Conservation (phyloP, 2,329 filamentous ascomycete genomes). For the Alternaria ethzedia region DNA sequence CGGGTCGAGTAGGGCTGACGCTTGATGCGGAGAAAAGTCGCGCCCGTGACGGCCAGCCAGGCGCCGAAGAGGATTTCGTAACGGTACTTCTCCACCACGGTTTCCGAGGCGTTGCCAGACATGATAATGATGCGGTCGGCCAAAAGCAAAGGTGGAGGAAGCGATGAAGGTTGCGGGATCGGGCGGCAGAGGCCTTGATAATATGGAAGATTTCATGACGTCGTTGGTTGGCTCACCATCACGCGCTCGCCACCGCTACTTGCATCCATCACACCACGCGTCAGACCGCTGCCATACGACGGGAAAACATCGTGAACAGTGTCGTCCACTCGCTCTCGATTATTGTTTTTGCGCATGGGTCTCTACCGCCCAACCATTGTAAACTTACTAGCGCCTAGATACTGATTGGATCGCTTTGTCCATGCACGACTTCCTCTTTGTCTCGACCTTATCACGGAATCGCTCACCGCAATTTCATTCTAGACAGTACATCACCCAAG, state of each 20-base stretch:
- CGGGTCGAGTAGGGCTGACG: conserved; percentile 43
- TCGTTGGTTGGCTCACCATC: conserved; percentile 16
- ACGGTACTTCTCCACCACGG: conserved; percentile 34
- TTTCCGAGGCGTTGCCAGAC: conserved; percentile 19
- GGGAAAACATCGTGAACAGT: neutral
- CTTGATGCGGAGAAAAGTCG: conserved; percentile 42
- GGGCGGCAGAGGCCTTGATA: neutral
- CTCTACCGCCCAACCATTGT: neutral
- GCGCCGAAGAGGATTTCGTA: conserved; percentile 38
- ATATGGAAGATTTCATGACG: conserved; percentile 10
- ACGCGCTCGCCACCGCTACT: conserved; percentile 9
- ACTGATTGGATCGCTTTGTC: neutral
- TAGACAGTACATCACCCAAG: neutral
- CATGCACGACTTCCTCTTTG: neutral
- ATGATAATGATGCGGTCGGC: conserved; percentile 11
- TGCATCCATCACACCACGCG: conserved; percentile 8
- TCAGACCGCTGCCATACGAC: neutral
- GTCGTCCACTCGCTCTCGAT: neutral
- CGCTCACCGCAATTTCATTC: neutral
- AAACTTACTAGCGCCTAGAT: neutral
- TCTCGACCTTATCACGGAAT: neutral
- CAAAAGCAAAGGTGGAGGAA: neutral
- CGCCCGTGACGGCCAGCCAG: conserved; percentile 38
- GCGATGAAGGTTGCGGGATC: neutral
- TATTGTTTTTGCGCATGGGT: neutral